Conservation (phyloP, 2,329 filamentous ascomycete genomes). For the Apiospora malaysiana region DNA sequence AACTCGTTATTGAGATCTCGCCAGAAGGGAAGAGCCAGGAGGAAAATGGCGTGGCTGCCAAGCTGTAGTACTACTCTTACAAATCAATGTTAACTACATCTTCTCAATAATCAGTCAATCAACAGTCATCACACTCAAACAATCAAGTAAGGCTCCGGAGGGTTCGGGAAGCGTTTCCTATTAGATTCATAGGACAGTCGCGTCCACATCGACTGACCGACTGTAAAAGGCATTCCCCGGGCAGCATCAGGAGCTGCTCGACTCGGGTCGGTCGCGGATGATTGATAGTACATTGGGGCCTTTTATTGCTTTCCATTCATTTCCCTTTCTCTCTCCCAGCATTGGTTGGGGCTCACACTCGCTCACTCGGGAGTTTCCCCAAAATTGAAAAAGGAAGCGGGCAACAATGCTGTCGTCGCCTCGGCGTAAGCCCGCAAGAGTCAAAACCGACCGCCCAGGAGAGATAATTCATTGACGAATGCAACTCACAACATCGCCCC, state of each 20-base stretch:
- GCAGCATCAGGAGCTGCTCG: slow-evolving; percentile 2
- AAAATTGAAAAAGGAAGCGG: neutral
- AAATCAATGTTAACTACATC: neutral
- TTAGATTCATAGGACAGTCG: slow-evolving; percentile 10
- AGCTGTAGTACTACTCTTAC: slow-evolving; percentile 41
- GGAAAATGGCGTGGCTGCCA: slow-evolving; percentile 34
- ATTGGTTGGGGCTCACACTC: neutral
- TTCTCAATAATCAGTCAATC: neutral
- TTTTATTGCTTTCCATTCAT: neutral
- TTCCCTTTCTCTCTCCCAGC: neutral
- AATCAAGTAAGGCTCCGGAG: slow-evolving; percentile 30
- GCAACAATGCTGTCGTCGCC: slow-evolving; percentile 16
- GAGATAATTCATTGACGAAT: neutral
- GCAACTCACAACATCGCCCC: neutral
- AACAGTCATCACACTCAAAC: slow-evolving; percentile 26
- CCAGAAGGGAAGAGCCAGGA: slow-evolving; percentile 28
- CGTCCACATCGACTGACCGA: neutral
- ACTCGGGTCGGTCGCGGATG: slow-evolving; percentile 1
- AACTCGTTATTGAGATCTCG: slow-evolving; percentile 79
- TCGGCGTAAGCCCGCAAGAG: slow-evolving; percentile 11
- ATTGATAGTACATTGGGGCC: slow-evolving; percentile 11
- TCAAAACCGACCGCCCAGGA: slow-evolving; percentile 13
- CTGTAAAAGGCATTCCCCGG: slow-evolving; percentile 1
- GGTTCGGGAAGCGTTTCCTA: slow-evolving; percentile 24
- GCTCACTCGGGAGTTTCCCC: neutral